A percentile compares a stretch with the other conserved stretches of the same genome.
These are phyloP conservation scores for Asterochloris sp. DNA, from an alignment of 139 green algal genomes.

Conservation along the genomic window DNA sequence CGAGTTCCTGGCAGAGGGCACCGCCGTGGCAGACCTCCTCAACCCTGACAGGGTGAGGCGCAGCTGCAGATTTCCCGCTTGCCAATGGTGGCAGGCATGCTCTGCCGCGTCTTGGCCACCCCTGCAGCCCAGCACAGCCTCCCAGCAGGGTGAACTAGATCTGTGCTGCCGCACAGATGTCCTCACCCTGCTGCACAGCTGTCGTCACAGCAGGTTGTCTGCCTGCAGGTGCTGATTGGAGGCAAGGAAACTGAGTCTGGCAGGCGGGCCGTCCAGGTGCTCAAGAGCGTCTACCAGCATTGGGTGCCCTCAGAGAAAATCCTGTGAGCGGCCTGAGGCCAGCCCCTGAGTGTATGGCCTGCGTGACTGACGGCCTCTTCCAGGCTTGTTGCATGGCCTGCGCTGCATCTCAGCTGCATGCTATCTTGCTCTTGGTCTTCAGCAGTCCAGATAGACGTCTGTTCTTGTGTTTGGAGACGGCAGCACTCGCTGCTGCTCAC, in stretches of 20 bases:
- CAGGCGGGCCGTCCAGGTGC: slow-evolving; percentile 59
- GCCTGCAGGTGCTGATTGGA: slow-evolving; percentile 74
- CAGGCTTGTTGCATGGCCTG: too few species aligned
- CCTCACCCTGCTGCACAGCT: neutral
- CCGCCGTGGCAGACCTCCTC: slow-evolving; percentile 81
- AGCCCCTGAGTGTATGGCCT: too few species aligned
- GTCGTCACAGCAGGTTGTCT: too few species aligned
- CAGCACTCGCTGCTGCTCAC: too few species aligned
- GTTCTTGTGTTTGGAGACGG: too few species aligned
- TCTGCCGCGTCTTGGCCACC: too few species aligned
- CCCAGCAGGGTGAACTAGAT: too few species aligned
- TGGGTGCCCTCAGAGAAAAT: slow-evolving; percentile 95
- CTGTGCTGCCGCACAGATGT: neutral
- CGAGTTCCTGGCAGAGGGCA: slow-evolving; percentile 90
- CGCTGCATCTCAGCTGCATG: too few species aligned
- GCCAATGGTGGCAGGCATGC: neutral
- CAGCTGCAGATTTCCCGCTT: neutral
- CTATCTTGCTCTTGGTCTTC: too few species aligned
- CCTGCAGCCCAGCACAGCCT: too few species aligned
- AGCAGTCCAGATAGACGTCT: too few species aligned
- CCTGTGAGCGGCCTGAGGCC: slow-evolving; percentile 41
- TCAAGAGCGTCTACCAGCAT: slow-evolving; percentile 89
- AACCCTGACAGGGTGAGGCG: slow-evolving; percentile 71
- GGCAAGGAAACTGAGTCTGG: slow-evolving; percentile 79
- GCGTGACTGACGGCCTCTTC: too few species aligned